Evolutionary conservation across 2,329 filamentous ascomycete species (phyloP), one percentile per base, ranked within the genome.

Genomic region (Drechslerella coelobrocha): DNA sequence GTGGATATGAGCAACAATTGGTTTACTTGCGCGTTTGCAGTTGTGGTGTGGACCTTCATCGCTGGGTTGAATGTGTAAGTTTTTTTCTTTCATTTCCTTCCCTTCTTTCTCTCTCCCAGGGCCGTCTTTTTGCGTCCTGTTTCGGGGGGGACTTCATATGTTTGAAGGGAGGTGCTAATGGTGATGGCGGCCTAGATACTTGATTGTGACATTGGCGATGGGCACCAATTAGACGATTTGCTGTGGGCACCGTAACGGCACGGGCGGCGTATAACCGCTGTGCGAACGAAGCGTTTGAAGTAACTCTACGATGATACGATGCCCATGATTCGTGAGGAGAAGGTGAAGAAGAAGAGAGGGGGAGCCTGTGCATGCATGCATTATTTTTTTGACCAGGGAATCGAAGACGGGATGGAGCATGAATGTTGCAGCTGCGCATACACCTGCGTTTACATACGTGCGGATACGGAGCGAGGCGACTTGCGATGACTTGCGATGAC

Each of bases 1-100:
- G 80, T 85, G 0, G 84, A 85, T 75, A 92, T 95, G 89, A 82
- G 84, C 34, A 94, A 93, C 76, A 82, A 85, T 52, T 89, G 89
- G 85, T 79, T 87, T 59, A 83, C 86, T 6, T 81, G 85, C 0
- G 78, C 79, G 0, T 72, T 91, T 68, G 85, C 85, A 0, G 78
- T 85, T 0, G 9, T 86, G 0, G 84, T 94, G 50, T 94, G 91
- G 90, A 68, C 88, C 0, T 78, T 92, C 26, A 90, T 94, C 76
- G 84, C 87, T 0, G 80, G 89, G 6, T 89, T 93, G 88, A 92
- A 93, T 77, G 82, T 69, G 65, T 72, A 39, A 59, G 60, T 61
- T 10, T 9, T 37, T 43, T 41, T 48, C 26, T 14, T 5, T 14
- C 9, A 19, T 19, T 21, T n/a, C 37, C 31, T 27, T 6, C 23